Percentiles rank a stretch among this genome's conserved stretches.
Conservation (phyloP, 495 filamentous ascomycete genomes). For the Thermothielavioides terrestris region DNA sequence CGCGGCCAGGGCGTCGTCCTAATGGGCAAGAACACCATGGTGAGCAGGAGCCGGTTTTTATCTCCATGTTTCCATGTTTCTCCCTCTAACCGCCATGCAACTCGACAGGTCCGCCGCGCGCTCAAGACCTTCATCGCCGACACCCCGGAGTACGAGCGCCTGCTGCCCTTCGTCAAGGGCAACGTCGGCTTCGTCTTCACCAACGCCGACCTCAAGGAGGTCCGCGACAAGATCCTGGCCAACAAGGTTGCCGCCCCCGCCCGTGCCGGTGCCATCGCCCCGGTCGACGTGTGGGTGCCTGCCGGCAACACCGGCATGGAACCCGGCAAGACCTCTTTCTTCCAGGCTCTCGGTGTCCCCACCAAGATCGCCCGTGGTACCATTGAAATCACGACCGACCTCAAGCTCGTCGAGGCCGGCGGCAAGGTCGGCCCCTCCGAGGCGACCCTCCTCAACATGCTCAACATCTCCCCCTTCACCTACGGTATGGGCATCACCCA, state of each 20-base stretch:
- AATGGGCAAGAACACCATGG: slow-evolving; percentile 99
- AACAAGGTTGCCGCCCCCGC: slow-evolving; percentile 97
- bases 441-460: slow-evolving; percentile 96
- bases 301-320: slow-evolving; percentile 99
- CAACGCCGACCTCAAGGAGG: slow-evolving; percentile 84
- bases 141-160: slow-evolving; percentile 91
- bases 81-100: neutral
- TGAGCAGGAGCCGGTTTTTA: slow-evolving; percentile 27
- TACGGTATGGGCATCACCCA: slow-evolving; percentile 95
- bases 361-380: slow-evolving; percentile 99
- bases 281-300: slow-evolving; percentile 80
- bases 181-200: slow-evolving; percentile 99
- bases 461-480: slow-evolving; percentile 99
- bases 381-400: slow-evolving; percentile 97
- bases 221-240: slow-evolving; percentile 85
- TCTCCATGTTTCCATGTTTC: neutral
- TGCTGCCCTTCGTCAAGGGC: slow-evolving; percentile 90
- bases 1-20: slow-evolving; percentile 85
- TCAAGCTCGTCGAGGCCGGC: slow-evolving; percentile 93
- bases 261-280: slow-evolving; percentile 91
- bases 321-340: slow-evolving; percentile 99
- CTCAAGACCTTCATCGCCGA: slow-evolving; percentile 91
- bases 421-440: slow-evolving; percentile 96
- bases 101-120: slow-evolving; percentile 75
- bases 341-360: slow-evolving; percentile 99